Evolutionary conservation across 768 basidiomycete genomes (phyloP), one percentile per base, ranked within the genome.

Genomic region (Xanthoconium purpureum): DNA sequence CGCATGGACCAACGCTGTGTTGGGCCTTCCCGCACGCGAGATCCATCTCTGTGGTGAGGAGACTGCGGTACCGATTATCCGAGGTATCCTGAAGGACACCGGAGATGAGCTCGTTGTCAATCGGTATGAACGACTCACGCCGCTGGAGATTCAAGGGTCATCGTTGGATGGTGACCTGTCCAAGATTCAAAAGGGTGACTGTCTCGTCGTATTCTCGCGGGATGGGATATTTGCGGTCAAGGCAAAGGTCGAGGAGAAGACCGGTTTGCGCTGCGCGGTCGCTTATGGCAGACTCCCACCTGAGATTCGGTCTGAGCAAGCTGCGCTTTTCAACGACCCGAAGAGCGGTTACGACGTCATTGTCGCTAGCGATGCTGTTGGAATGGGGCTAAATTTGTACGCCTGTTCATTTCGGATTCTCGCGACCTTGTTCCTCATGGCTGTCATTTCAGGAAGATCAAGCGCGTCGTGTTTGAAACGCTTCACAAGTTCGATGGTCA

Each of bases 381-480:
- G 97, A 2, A 95, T 99, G 94, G 97, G 97, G 0, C 79, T 99
- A 20, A 98, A 99, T 67, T 73, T 99, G 97, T 98, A 70, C 43
- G 89, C 76, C 12, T 33, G 3, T 18, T 18, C 4, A 28, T 18
- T 8, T 5, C 18, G 12, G 18, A 35, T 18, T 49, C 32, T 45
- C 18, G 28, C 28, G 6, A 14, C 33, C 46, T 35, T 24, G 20
- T 20, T 24, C 15, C 13, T 36, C 33, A 24, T 13, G 6, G 7
- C 6, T 20, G 14, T 14, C 33, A 47, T 38, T 50, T 43, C 64
- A 98, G 95, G 36, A 94, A 93, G 79, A 98, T 98, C 73, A 87
- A 87, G 56, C 87, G 94, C 14, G 78, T 96, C 60, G 79, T 97
- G 48, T 95, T 96, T 62, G 80, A 85, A 38, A 71, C 81, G 1